Conservation (phyloP, 495 filamentous ascomycete species). For the Opeltia flavorubescens region DNA sequence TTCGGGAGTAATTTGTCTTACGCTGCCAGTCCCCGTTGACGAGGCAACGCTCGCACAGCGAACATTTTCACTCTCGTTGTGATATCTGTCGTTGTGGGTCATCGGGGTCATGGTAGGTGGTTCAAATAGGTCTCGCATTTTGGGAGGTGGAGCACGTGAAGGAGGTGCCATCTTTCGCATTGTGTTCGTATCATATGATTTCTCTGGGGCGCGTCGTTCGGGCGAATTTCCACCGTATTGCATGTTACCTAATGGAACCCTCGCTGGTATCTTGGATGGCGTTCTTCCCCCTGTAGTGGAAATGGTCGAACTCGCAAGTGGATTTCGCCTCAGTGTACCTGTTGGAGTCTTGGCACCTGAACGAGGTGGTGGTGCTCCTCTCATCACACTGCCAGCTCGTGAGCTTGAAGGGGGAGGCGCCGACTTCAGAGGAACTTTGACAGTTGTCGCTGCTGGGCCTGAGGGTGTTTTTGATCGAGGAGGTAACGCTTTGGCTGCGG, state of each 20-base stretch:
- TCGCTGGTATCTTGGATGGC: slow-evolving; percentile 71
- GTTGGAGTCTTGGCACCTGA: slow-evolving; percentile 59
- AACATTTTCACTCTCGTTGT: slow-evolving; percentile 44
- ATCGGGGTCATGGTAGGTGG: slow-evolving; percentile 43
- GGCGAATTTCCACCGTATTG: slow-evolving; percentile 73
- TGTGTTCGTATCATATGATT: slow-evolving; percentile 33
- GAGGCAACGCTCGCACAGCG: slow-evolving; percentile 53
- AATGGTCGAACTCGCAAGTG: slow-evolving; percentile 31
- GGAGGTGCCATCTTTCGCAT: slow-evolving; percentile 47
- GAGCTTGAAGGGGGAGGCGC: slow-evolving; percentile 25
- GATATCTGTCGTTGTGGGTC: slow-evolving; percentile 34
- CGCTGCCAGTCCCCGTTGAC: slow-evolving; percentile 34
- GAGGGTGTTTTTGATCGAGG: slow-evolving; percentile 72
- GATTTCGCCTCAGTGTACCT: slow-evolving; percentile 40
- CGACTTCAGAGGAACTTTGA: slow-evolving; percentile 25
- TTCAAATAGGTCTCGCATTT: slow-evolving; percentile 74
- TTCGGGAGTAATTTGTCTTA: slow-evolving; percentile 68
- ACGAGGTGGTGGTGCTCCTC: slow-evolving; percentile 37
- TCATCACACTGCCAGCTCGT: slow-evolving; percentile 33
- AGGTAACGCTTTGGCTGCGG: slow-evolving; percentile 46
- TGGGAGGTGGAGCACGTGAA: slow-evolving; percentile 60
- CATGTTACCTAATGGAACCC: slow-evolving; percentile 65
- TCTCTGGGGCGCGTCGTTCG: slow-evolving; percentile 44
- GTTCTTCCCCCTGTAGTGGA: slow-evolving; percentile 30
- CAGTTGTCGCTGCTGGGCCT: slow-evolving; percentile 37